Base-by-base conservation (phyloP, 495 filamentous ascomycete species). In the Daldinia bambusicola region DNA sequence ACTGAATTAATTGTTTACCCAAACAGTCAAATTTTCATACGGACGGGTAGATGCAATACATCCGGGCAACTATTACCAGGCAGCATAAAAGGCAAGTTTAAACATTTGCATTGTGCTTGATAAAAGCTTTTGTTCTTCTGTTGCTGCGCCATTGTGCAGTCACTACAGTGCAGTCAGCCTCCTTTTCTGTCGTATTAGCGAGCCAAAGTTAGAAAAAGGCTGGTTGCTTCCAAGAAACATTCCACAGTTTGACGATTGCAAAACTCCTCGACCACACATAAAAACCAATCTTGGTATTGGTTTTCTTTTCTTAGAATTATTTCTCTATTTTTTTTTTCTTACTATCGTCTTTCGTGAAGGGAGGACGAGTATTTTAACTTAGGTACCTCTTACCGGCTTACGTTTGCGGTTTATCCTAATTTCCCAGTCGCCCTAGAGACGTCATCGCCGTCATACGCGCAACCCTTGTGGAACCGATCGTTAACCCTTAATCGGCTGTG, bases 61-160 rank as follows among this genome's bases (percentile, higher is more conserved):
- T 26, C 26, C 26, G n/a, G n/a, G n/a, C n/a, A n/a, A n/a, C n/a
- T n/a, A n/a, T n/a, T n/a, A n/a, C n/a, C n/a, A n/a, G n/a, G n/a
- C n/a, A 26, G 26, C 26, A 26, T 26, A 26, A 26, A 26, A 26
- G 26, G 26, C 26, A 26, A 26, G 26, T 26, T 26, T 26, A 26
- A 26, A 41, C 22, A 41, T 30, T 5, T 32, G 30, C 16, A 63
- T 63, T 63, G 59, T 69, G 31, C 41, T 26, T 30, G 20, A 52
- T 12, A 64, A 60, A 52, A 30, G 50, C 55, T 18, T 45, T 65
- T 45, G 53, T 70, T 37, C 7, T 22, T 31, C 36, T 3, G 18
- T n/a, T 31, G 64, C 50, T 61, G 38, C 61, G 55, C 61, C 40
- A 71, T 71, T 52, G 52, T 58, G 26, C 53, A 36, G 9, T n/a